These are phyloP conservation scores for Yamadazyma philogaea DNA, from an alignment of 805 yeast species.

Conservation along the genomic window DNA sequence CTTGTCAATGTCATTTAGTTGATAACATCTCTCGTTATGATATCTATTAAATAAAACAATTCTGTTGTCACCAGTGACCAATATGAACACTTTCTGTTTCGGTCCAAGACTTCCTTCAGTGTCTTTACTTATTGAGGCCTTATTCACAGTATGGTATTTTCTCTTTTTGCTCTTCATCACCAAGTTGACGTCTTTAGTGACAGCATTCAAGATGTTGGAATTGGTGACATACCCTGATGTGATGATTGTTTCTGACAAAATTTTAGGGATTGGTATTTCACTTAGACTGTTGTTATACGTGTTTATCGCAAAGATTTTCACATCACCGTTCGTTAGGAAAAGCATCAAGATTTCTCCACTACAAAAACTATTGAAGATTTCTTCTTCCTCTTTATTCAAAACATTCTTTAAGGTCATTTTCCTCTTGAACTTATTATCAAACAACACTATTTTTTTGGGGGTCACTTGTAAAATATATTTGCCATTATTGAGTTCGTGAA, in stretches of 20 bases:
- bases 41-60: slow-evolving; percentile 60
- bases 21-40: slow-evolving; percentile 51
- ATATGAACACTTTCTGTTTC: slow-evolving; percentile 49
- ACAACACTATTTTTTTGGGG: slow-evolving; percentile 58
- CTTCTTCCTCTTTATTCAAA: slow-evolving; percentile 26
- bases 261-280: slow-evolving; percentile 38
- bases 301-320: slow-evolving; percentile 48
- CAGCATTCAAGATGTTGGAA: slow-evolving; percentile 33
- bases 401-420: slow-evolving; percentile 45
- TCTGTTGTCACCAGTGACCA: slow-evolving; percentile 76
- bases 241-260: slow-evolving; percentile 49
- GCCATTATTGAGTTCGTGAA: slow-evolving; percentile 56
- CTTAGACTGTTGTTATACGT: slow-evolving; percentile 35
- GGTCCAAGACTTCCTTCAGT: slow-evolving; percentile 17
- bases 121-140: neutral
- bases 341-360: slow-evolving; percentile 62
- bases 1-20: slow-evolving; percentile 47
- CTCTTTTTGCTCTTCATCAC: slow-evolving; percentile 27
- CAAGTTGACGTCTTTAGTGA: slow-evolving; percentile 27
- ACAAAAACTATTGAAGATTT: slow-evolving; percentile 61
- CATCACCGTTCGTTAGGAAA: slow-evolving; percentile 68
- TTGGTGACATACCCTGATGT: slow-evolving; percentile 66
- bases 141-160: slow-evolving; percentile 18
- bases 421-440: slow-evolving; percentile 55
- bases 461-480: slow-evolving; percentile 73